Percentiles rank a stretch among this genome's conserved stretches.
These are phyloP conservation scores for Lepidium sativum DNA, from an alignment of 345 rosid genomes.

Conservation along the genomic window DNA sequence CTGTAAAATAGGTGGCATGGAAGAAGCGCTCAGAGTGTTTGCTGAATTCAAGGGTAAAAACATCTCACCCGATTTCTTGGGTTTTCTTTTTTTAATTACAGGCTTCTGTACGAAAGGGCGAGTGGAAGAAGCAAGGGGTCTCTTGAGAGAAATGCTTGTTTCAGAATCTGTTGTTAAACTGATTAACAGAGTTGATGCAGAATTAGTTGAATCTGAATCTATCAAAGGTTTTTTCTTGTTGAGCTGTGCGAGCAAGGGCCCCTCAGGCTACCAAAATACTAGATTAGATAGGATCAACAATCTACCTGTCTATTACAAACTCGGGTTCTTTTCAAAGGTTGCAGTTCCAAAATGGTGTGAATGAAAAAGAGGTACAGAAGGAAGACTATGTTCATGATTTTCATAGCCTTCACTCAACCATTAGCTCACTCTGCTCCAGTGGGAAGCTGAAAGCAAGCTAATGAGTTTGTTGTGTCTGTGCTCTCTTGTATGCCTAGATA, in stretches of 20 bases:
- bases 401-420: constrained; percentile 40
- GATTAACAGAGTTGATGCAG: constrained; percentile 48
- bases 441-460: constrained; percentile 63
- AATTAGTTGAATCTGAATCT: constrained; percentile 73
- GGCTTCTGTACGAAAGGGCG: constrained; percentile 81
- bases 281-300: constrained; percentile 32
- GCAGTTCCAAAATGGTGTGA: constrained; percentile 8
- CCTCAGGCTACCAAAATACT: constrained; percentile 38
- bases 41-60: constrained; percentile 43
- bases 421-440: constrained; percentile 56
- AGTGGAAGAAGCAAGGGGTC: constrained; percentile 79
- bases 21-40: constrained; percentile 58
- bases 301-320: constrained; percentile 21
- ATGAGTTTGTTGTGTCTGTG: constrained; percentile 38
- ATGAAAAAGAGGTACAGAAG: constrained; percentile 12
- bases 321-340: constrained; percentile 4
- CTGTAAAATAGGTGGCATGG: constrained; percentile 67
- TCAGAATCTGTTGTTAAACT: constrained; percentile 46
- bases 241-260: constrained; percentile 52
- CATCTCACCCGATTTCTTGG: constrained; percentile 64
- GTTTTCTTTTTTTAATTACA: constrained; percentile 54
- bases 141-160: constrained; percentile 83
- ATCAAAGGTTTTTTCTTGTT: constrained; percentile 46
- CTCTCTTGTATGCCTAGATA: constrained; percentile 32
- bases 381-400: constrained; percentile 31